phyloP scores from a whole-genome alignment of 2,329 filamentous ascomycete species.

The Venturia effusa region DNA sequence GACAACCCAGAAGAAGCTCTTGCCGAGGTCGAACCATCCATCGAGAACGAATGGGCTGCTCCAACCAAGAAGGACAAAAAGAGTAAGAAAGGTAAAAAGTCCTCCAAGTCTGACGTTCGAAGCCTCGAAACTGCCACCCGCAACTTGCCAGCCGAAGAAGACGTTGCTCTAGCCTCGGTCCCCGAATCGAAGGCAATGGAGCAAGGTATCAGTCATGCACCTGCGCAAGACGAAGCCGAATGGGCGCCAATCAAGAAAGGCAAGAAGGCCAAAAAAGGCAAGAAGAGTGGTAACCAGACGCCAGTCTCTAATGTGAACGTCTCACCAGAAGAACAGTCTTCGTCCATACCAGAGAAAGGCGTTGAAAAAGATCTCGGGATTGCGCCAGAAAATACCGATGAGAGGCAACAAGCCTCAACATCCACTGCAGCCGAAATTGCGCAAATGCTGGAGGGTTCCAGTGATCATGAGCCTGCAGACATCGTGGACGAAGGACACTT shows the following conservation, averaged over 20 bases:
- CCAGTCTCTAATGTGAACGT: not conserved
- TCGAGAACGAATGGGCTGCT: conserved; percentile 10
- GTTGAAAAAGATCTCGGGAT: not conserved
- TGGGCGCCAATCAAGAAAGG: not conserved
- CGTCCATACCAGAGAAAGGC: not conserved
- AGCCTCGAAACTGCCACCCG: not conserved
- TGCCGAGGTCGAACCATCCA: not conserved
- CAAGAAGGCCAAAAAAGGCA: conserved; percentile 9
- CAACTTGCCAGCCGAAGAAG: not conserved
- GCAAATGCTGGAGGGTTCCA: not conserved
- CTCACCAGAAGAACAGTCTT: not conserved
- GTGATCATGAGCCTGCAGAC: not conserved
- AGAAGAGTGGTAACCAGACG: conserved; percentile 4
- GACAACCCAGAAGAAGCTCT: not conserved
- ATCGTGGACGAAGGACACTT: not conserved
- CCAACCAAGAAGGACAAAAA: conserved; percentile 8
- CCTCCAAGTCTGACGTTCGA: not conserved
- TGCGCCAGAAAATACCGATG: not conserved
- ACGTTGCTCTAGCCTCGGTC: not conserved
- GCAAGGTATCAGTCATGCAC: not conserved
- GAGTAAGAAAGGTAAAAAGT: not conserved
- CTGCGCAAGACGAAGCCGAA: not conserved
- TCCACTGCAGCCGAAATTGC: conserved; percentile 7
- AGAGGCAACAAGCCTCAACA: not conserved
- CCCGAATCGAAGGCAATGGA: not conserved